Conservation (phyloP, 768 basidiomycete genomes). For the Podaxis sp. region DNA sequence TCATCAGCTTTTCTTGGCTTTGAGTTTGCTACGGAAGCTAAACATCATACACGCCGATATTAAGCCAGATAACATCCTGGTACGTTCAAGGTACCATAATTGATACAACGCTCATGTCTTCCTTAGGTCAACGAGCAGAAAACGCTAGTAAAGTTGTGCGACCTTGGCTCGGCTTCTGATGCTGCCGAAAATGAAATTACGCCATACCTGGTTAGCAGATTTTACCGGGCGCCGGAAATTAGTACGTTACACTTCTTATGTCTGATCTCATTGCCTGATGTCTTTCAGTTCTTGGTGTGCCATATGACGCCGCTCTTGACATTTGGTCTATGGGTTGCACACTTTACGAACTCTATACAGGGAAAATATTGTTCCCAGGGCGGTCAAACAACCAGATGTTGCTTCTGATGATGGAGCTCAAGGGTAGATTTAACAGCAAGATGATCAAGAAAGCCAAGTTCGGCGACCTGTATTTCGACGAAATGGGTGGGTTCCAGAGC, state of each 20-base stretch:
- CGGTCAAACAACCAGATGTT: constrained; percentile 98
- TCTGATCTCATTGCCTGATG: constrained; percentile 12
- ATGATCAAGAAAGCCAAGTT: constrained; percentile 95
- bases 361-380: constrained; percentile 96
- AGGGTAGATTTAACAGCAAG: constrained; percentile 89
- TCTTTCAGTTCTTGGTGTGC: constrained; percentile 81
- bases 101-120: neutral
- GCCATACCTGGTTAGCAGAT: constrained; percentile 95
- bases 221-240: constrained; percentile 98
- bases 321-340: constrained; percentile 98
- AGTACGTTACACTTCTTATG: constrained; percentile 47
- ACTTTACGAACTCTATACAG: constrained; percentile 92
- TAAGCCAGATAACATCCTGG: constrained; percentile 97
- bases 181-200: constrained; percentile 95
- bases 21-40: constrained; percentile 82
- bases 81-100: constrained; percentile 34
- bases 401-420: constrained; percentile 95
- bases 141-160: constrained; percentile 90
- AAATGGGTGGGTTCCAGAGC: constrained; percentile 82
- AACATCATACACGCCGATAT: constrained; percentile 98
- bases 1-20: constrained; percentile 89
- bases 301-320: constrained; percentile 92
- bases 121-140: constrained; percentile 91
- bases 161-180: constrained; percentile 96
- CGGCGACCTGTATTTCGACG: constrained; percentile 91